Evolutionary conservation across 345 rosid genomes (phyloP).

Genomic region (Salix suchowensis): DNA sequence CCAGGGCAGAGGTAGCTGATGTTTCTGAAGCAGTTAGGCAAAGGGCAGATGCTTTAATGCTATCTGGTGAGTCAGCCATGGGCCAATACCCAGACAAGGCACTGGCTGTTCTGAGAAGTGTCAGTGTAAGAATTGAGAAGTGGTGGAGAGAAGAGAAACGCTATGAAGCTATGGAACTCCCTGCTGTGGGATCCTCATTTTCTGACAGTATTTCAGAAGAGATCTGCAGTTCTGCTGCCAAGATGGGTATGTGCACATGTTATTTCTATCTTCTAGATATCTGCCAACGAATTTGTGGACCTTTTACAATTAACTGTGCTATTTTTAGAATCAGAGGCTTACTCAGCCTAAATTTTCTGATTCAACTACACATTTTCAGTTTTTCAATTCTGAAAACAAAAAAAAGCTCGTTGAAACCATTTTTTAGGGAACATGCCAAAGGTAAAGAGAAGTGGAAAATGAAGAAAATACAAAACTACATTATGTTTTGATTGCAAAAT

Average conservation of each 20-base stretch:
- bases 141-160: constrained; percentile 99
- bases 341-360: background rate
- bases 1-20: constrained; percentile 99
- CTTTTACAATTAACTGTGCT: too few species aligned
- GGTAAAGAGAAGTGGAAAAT: background rate
- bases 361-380: background rate
- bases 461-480: background rate
- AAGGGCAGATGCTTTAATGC: constrained; percentile 94
- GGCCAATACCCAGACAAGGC: constrained; percentile 99
- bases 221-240: constrained; percentile 94
- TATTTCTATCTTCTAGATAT: background rate
- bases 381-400: too few species aligned
- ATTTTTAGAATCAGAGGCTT: background rate
- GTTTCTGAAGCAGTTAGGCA: constrained; percentile 99
- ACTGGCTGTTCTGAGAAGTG: constrained; percentile 80
- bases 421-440: background rate
- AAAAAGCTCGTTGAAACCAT: background rate
- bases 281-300: background rate
- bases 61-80: constrained; percentile 99
- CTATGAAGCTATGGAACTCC: constrained; percentile 70
- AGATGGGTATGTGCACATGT: constrained; percentile 67
- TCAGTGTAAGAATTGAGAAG: constrained; percentile 86
- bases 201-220: constrained; percentile 86
- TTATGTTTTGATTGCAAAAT: background rate
- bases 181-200: constrained; percentile 61